These are phyloP conservation scores for Limnomonas spitsbergensis DNA, from an alignment of 139 green algal species.

Conservation along the genomic window DNA sequence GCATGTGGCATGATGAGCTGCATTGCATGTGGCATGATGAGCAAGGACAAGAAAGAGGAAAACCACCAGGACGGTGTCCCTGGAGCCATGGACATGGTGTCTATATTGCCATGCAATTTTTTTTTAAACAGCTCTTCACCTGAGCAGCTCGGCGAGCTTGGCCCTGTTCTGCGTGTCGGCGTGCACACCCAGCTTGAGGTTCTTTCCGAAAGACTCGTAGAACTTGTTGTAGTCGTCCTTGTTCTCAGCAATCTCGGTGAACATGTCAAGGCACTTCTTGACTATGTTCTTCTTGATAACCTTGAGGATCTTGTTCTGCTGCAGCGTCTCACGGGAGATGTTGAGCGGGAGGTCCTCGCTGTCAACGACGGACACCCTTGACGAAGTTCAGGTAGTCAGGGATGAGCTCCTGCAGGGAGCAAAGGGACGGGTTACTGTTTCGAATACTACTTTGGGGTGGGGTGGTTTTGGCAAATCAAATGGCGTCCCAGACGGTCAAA, in stretches of 20 bases:
- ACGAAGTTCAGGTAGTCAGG: slow-evolving; percentile 41
- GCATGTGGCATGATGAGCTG: no score
- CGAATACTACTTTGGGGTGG: no score
- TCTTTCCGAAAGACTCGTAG: slow-evolving; percentile 99
- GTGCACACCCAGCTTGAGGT: slow-evolving; percentile 98
- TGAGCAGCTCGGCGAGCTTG: slow-evolving; percentile 97
- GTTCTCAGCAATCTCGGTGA: slow-evolving; percentile 97
- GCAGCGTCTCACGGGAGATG: slow-evolving; percentile 99
- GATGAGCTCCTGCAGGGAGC: slow-evolving; percentile 26
- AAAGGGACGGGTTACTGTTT: no score
- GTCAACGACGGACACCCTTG: slow-evolving; percentile 95
- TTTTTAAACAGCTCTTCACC: slow-evolving; percentile 25
- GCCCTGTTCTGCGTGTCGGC: slow-evolving; percentile 92
- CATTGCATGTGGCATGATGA: no score
- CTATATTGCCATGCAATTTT: no score
- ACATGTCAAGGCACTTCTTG: slow-evolving; percentile 99
- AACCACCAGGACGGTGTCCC: no score
- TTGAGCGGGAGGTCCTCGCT: slow-evolving; percentile 98
- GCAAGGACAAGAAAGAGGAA: no score
- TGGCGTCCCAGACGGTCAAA: no score
- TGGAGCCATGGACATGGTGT: no score
- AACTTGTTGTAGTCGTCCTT: slow-evolving; percentile 99
- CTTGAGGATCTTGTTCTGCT: slow-evolving; percentile 99
- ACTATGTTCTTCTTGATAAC: slow-evolving; percentile 99
- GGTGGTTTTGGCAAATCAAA: no score